Conservation (phyloP, 164 flowering plant species). For the Aristolochia fimbriata region DNA sequence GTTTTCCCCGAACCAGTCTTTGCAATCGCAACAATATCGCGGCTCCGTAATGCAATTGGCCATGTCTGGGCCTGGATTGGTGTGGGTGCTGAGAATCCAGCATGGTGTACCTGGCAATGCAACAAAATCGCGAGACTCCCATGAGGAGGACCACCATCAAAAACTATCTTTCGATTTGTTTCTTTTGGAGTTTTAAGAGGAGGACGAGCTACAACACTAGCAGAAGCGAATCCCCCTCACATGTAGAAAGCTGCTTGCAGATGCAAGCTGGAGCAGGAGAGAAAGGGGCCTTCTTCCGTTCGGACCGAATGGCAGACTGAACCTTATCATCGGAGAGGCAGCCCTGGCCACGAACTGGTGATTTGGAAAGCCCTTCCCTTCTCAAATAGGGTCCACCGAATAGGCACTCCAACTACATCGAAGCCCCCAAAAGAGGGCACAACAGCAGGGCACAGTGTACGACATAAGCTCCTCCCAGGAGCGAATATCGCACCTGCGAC, state of each 20-base stretch:
- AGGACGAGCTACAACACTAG: constrained; percentile 23
- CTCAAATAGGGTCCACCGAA: constrained; percentile 46
- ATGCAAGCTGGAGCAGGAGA: constrained; percentile 77
- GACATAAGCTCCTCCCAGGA: constrained; percentile 99
- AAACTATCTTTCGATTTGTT: constrained; percentile 1
- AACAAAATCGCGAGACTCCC: constrained; percentile 7
- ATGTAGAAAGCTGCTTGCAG: constrained; percentile 45
- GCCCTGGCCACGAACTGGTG: constrained; percentile 59
- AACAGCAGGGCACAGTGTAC: constrained; percentile 64
- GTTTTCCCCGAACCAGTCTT: constrained; percentile 98
- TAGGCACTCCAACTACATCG: constrained; percentile 57
- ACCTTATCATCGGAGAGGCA: constrained; percentile 56
- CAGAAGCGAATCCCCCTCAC: constrained; percentile 58
- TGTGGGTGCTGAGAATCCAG: constrained; percentile 83
- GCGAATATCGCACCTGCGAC: constrained; percentile 99
- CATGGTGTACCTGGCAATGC: constrained; percentile 49
- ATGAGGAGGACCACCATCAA: constrained; percentile 7
- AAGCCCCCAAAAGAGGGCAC: constrained; percentile 56
- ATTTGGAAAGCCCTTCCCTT: constrained; percentile 74
- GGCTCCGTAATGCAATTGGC: constrained; percentile 75
- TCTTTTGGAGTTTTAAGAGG: not conserved
- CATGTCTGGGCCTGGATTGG: constrained; percentile 96
- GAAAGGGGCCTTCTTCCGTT: constrained; percentile 52
- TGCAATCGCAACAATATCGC: constrained; percentile 88
- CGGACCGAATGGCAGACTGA: constrained; percentile 72